Percentiles rank a stretch among this genome's conserved stretches.
Evolutionary conservation across 306 rosid genomes (phyloP).

Genomic region (Luffa aegyptiaca): DNA sequence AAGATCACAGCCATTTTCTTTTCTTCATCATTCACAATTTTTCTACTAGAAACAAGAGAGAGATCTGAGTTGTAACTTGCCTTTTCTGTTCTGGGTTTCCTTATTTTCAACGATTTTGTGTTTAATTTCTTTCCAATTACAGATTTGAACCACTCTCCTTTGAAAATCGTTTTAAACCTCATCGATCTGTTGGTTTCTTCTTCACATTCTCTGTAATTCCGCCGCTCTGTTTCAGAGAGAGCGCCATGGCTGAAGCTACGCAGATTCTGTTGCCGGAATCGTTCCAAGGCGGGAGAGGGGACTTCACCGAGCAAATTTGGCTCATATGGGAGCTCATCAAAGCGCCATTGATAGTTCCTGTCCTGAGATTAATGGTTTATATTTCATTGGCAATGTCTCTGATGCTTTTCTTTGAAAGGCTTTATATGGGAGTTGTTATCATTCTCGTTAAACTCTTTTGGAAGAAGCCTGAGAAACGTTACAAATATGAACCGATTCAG

Average conservation of each 20-base stretch:
- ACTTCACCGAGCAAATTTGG: constrained; percentile 43
- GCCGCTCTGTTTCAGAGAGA: neutral
- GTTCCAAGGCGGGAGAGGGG: constrained; percentile 43
- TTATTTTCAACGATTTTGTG: neutral
- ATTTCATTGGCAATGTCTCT: constrained; percentile 72
- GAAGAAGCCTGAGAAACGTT: constrained; percentile 82
- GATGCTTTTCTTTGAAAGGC: constrained; percentile 82
- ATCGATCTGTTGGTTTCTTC: neutral
- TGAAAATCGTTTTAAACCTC: neutral
- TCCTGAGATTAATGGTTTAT: constrained; percentile 51
- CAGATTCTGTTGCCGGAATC: constrained; percentile 51
- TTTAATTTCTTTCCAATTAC: neutral
- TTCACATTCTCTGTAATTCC: neutral
- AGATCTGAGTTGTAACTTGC: constrained; percentile 3
- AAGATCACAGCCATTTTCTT: neutral
- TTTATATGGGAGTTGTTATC: constrained; percentile 92
- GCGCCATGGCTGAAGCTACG: constrained; percentile 48
- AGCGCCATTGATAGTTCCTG: constrained; percentile 85
- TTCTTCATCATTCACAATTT: neutral
- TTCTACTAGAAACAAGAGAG: neutral
- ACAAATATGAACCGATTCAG: constrained; percentile 46
- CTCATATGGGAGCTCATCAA: constrained; percentile 77
- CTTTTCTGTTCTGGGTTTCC: constrained; percentile 7
- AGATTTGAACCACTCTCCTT: neutral
- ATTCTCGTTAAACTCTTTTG: constrained; percentile 76